phyloP scores from a whole-genome alignment of 2,329 filamentous ascomycete species.

The Xylariaceae sp. region DNA sequence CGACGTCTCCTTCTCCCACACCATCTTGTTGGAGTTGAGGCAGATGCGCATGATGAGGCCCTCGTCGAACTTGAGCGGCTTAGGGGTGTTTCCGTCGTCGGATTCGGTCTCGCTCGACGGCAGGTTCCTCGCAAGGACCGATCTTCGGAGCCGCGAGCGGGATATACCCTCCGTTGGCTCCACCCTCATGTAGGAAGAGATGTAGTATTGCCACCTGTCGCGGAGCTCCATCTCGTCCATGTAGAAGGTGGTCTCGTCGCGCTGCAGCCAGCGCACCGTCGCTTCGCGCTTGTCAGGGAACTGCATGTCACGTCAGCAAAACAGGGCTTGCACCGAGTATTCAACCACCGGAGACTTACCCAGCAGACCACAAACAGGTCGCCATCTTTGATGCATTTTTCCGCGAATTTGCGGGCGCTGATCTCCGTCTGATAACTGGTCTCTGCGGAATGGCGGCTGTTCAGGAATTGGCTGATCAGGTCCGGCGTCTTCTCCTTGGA shows the following conservation, averaged over 20 bases:
- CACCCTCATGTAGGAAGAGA: slow-evolving; percentile 81
- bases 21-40: slow-evolving; percentile 69
- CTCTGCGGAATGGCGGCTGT: slow-evolving; percentile 71
- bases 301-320: slow-evolving; percentile 28
- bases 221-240: slow-evolving; percentile 80
- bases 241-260: slow-evolving; percentile 71
- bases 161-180: slow-evolving; percentile 79
- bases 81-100: slow-evolving; percentile 55
- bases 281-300: slow-evolving; percentile 61
- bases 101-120: slow-evolving; percentile 54
- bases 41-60: slow-evolving; percentile 66
- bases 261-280: slow-evolving; percentile 62
- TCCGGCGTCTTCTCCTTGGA: slow-evolving; percentile 90
- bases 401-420: slow-evolving; percentile 81
- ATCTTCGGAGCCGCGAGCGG: slow-evolving; percentile 56
- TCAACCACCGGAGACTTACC: slow-evolving; percentile 51
- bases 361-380: slow-evolving; percentile 87
- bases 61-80: slow-evolving; percentile 56
- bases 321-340: no score
- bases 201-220: slow-evolving; percentile 89
- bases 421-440: slow-evolving; percentile 88
- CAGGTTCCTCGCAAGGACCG: slow-evolving; percentile 64
- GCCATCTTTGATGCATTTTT: slow-evolving; percentile 86
- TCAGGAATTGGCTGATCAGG: slow-evolving; percentile 79
- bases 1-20: slow-evolving; percentile 63